Conservation (phyloP, 164 flowering plant genomes). For the Hamamelis virginiana region DNA sequence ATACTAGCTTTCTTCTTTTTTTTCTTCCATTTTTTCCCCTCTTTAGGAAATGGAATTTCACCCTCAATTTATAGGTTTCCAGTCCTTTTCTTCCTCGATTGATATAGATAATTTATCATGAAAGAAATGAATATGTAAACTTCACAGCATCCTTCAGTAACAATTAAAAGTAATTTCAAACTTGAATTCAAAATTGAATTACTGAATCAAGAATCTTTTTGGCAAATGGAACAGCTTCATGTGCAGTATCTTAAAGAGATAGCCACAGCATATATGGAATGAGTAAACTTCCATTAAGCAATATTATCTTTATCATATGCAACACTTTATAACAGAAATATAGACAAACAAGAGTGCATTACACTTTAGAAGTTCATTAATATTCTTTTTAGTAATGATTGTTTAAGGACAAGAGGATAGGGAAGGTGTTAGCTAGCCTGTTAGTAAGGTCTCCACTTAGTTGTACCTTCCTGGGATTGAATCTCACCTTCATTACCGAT, state of each 20-base stretch:
- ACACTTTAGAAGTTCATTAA: background rate
- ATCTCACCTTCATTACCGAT: too few species aligned
- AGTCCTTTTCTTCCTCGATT: too few species aligned
- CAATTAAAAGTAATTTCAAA: background rate
- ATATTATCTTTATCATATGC: background rate
- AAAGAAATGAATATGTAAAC: too few species aligned
- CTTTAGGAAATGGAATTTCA: background rate
- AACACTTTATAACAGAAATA: background rate
- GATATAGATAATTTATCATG: too few species aligned
- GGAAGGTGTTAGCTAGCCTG: too few species aligned
- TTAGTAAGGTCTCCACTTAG: too few species aligned
- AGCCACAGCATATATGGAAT: background rate
- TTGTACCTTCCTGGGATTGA: too few species aligned
- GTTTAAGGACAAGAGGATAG: too few species aligned
- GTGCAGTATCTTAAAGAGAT: background rate
- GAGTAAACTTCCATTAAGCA: background rate
- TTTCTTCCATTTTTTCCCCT: too few species aligned
- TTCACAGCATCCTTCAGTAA: too few species aligned
- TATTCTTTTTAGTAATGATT: too few species aligned
- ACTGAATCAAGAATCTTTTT: background rate
- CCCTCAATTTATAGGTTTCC: too few species aligned
- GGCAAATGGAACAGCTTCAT: background rate
- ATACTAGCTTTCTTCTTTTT: background rate
- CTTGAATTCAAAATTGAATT: background rate
- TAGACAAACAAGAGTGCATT: background rate